A percentile compares a stretch with the other conserved stretches of the same genome.
These are phyloP conservation scores for Aspergillus sp. DNA, from an alignment of 2,329 filamentous ascomycete species.

Conservation along the genomic window DNA sequence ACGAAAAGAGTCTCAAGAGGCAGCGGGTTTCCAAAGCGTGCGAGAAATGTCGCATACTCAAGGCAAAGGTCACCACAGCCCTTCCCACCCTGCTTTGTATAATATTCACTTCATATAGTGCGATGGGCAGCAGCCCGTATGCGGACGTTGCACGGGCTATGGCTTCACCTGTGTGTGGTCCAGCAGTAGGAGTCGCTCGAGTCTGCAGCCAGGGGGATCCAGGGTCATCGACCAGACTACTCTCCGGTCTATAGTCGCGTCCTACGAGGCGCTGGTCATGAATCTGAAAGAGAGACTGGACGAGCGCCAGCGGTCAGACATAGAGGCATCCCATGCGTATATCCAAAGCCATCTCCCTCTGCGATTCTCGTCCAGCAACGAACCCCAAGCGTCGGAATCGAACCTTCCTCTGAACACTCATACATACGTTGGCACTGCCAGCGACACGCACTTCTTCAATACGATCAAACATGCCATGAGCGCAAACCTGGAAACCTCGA, in stretches of 20 bases:
- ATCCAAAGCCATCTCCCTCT: neutral
- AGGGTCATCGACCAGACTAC: neutral
- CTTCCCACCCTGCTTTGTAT: neutral
- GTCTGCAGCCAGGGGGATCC: neutral
- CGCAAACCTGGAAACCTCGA: constrained; percentile 13
- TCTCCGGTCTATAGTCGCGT: too few relatives aligned
- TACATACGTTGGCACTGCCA: constrained; percentile 40
- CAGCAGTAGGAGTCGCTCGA: neutral
- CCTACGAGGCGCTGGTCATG: too few relatives aligned
- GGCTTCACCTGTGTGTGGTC: constrained; percentile 28
- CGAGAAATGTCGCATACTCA: constrained; percentile 23
- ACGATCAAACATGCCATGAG: constrained; percentile 16
- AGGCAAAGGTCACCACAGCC: constrained; percentile 20
- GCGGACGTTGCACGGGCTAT: constrained; percentile 29
- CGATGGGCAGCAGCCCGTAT: constrained; percentile 28
- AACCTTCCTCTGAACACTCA: constrained; percentile 1
- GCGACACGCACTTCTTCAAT: constrained; percentile 40
- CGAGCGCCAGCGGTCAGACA: too few relatives aligned
- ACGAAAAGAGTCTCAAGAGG: too few relatives aligned
- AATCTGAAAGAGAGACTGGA: too few relatives aligned
- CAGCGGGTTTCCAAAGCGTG: constrained; percentile 12
- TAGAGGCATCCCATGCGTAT: too few relatives aligned
- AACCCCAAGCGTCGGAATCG: neutral
- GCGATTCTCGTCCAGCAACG: neutral
- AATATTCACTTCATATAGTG: constrained; percentile 18